Evolutionary conservation across 257 asterid species (phyloP).

Genomic region (Solanum pennellii): DNA sequence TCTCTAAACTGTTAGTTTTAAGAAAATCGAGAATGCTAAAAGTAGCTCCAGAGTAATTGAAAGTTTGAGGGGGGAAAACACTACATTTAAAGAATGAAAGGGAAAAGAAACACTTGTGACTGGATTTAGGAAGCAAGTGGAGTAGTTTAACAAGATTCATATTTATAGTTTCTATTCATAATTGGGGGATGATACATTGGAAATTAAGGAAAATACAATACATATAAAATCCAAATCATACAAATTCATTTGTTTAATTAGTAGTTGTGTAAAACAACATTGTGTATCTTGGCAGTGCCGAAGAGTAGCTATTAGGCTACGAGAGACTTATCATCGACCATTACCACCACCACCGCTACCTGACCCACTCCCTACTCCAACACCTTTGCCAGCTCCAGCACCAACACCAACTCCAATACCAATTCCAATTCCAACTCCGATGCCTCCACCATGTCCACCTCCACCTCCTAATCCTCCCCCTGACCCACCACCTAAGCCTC

Average conservation of each 20-base stretch:
- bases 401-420: slow-evolving; percentile 17
- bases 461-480: slow-evolving; percentile 14
- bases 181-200: not conserved
- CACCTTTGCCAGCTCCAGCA: not conserved
- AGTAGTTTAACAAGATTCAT: not conserved
- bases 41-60: not conserved
- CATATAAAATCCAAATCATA: not conserved
- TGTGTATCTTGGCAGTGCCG: not conserved
- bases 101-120: not conserved
- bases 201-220: not conserved
- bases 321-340: not conserved
- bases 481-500: slow-evolving; percentile 6
- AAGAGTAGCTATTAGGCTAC: not conserved
- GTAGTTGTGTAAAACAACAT: not conserved
- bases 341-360: not conserved
- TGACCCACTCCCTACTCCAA: slow-evolving; percentile 2
- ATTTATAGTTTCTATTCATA: not conserved
- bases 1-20: too few species aligned
- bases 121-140: not conserved
- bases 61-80: not conserved
- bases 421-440: slow-evolving; percentile 11
- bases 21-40: not conserved
- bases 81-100: not conserved
- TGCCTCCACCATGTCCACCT: slow-evolving; percentile 14
- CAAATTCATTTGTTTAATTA: not conserved